Evolutionary conservation across 148 eudicot genomes (phyloP).

Genomic region (Simmondsia chinensis): DNA sequence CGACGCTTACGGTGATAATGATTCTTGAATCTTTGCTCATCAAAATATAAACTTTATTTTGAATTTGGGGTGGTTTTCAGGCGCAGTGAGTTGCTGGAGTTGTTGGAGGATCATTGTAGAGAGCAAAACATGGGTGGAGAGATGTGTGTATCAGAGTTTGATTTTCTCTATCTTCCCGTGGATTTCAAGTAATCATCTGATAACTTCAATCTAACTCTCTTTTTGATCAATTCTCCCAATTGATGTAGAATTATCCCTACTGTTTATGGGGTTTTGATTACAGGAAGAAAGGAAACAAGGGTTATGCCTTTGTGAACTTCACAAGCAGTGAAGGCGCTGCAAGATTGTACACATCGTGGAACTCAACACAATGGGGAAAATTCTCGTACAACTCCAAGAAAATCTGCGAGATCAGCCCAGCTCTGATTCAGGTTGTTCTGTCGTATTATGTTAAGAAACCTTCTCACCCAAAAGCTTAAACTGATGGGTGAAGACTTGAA

Average conservation of each 20-base stretch:
- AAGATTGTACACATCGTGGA: constrained; percentile 12
- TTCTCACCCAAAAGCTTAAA: too few relatives aligned
- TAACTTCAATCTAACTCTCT: not conserved
- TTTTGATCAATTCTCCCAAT: too few relatives aligned
- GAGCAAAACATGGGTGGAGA: not conserved
- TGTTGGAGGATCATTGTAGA: constrained; percentile 7
- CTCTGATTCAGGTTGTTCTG: constrained; percentile 13
- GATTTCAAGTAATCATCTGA: constrained; percentile 7
- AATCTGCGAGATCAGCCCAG: constrained; percentile 4
- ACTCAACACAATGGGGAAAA: not conserved
- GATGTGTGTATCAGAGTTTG: constrained; percentile 5
- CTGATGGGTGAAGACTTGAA: too few relatives aligned
- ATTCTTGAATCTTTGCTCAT: too few relatives aligned
- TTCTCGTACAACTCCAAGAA: constrained; percentile 3
- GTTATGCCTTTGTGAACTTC: constrained; percentile 25
- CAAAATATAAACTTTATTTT: not conserved
- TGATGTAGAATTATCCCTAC: too few relatives aligned
- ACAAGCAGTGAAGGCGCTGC: constrained; percentile 13
- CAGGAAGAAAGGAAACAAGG: constrained; percentile 9
- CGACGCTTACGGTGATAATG: too few relatives aligned
- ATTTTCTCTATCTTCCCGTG: constrained; percentile 18
- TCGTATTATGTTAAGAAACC: too few relatives aligned
- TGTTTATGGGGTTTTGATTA: too few relatives aligned
- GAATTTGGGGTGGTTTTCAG: constrained; percentile 4
- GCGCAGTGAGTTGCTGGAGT: constrained; percentile 4